Conservation (phyloP, 345 rosid genomes). For the Corymbia maculata region DNA sequence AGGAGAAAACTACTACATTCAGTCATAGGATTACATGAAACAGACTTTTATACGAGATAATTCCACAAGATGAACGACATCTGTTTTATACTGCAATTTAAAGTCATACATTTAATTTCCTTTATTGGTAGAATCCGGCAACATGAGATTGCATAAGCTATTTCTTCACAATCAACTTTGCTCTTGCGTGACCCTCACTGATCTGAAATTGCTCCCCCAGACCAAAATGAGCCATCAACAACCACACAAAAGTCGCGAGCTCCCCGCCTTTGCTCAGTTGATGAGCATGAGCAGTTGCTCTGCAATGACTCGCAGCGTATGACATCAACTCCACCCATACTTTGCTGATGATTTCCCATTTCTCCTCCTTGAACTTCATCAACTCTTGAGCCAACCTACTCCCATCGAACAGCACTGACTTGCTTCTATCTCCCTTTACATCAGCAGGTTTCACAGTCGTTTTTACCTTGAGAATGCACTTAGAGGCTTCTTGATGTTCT, state of each 20-base stretch:
- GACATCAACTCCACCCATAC: conserved; percentile 63
- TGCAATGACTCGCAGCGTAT: conserved; percentile 48
- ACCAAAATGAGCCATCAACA: conserved; percentile 70
- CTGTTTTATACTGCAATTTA: background rate
- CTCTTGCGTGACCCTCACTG: conserved; percentile 45
- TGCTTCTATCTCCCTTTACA: conserved; percentile 56
- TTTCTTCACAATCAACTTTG: conserved; percentile 38
- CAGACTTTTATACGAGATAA: background rate
- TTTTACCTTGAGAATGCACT: background rate
- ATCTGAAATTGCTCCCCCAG: conserved; percentile 43
- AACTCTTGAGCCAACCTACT: conserved; percentile 50
- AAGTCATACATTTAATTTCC: background rate
- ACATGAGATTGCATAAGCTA: background rate
- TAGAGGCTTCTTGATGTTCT: background rate
- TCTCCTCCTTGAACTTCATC: background rate
- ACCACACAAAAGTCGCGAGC: conserved; percentile 50
- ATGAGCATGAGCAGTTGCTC: conserved; percentile 44
- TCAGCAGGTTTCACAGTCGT: conserved; percentile 22
- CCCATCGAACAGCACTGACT: conserved; percentile 53
- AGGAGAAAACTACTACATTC: background rate
- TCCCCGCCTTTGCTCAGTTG: conserved; percentile 58
- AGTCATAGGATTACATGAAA: background rate
- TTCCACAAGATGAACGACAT: background rate
- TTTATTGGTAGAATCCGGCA: background rate
- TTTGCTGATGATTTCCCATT: conserved; percentile 44